Evolutionary conservation across 805 yeast genomes (phyloP).

Genomic region (Saturnispora hagleri): DNA sequence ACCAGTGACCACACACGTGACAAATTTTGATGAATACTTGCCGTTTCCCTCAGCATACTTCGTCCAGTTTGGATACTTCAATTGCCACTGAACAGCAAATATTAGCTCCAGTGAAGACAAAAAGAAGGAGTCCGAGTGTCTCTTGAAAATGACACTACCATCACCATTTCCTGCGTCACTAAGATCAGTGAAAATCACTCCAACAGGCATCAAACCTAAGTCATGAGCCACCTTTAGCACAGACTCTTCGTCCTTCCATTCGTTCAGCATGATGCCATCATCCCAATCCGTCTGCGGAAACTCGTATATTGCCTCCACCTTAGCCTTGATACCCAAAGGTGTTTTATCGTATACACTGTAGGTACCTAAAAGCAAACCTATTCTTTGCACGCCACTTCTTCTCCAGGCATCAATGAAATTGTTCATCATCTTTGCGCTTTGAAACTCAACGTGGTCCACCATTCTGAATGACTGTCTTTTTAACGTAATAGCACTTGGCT

Average conservation of each 20-base stretch:
- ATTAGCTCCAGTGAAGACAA: conserved; percentile 78
- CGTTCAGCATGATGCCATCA: conserved; percentile 65
- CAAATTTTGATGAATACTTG: conserved; percentile 75
- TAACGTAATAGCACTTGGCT: conserved; percentile 89
- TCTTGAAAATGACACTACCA: conserved; percentile 84
- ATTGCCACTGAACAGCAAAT: conserved; percentile 77
- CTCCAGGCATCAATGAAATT: conserved; percentile 91
- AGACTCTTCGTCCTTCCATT: conserved; percentile 45
- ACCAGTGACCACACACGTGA: conserved; percentile 92
- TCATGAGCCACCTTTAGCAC: conserved; percentile 45
- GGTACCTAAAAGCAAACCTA: conserved; percentile 76
- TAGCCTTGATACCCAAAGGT: conserved; percentile 90
- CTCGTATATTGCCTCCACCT: conserved; percentile 88
- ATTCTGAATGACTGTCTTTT: conserved; percentile 85
- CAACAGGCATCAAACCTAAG: conserved; percentile 65
- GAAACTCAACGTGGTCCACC: conserved; percentile 96
- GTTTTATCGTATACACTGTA: conserved; percentile 72
- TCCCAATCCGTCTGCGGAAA: conserved; percentile 81
- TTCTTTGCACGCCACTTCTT: conserved; percentile 73
- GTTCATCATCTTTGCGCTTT: conserved; percentile 63
- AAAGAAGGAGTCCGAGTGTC: conserved; percentile 88
- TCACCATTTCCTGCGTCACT: conserved; percentile 79
- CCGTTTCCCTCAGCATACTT: conserved; percentile 55
- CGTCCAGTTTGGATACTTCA: conserved; percentile 49
- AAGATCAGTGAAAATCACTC: conserved; percentile 83